Evolutionary conservation across 2,329 filamentous ascomycete species (phyloP).

Genomic region (Berkeleyomyces rouxiae): DNA sequence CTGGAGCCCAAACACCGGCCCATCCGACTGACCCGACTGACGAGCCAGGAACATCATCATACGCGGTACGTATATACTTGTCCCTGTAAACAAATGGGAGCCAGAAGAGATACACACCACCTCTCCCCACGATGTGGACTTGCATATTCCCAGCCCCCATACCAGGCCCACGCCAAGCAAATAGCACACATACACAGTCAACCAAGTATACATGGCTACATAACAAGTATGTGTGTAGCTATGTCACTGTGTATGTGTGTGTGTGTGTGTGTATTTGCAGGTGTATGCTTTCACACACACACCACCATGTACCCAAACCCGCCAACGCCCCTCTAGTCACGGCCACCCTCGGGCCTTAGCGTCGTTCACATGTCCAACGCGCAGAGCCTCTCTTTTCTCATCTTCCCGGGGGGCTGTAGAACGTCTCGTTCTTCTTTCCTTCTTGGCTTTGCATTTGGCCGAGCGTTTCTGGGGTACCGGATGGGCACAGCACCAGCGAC

Average conservation of each 20-base stretch:
- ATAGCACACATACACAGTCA: no score
- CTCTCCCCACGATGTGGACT: no score
- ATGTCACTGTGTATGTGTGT: no score
- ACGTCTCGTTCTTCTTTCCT: background rate
- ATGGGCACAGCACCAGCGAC: no score
- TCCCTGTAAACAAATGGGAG: no score
- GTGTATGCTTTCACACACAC: background rate
- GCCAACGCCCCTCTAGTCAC: background rate
- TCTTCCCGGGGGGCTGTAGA: background rate
- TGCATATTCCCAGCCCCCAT: no score
- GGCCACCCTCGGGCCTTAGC: background rate
- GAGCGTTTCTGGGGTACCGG: background rate
- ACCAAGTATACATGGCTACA: background rate
- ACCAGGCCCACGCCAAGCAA: no score
- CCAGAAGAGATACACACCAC: no score
- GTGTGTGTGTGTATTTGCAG: no score
- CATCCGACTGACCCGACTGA: background rate
- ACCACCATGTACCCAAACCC: background rate
- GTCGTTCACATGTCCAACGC: background rate
- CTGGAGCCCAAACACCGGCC: background rate
- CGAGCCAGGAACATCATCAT: no score
- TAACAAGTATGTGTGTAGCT: background rate
- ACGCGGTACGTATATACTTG: no score
- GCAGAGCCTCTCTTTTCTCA: background rate
- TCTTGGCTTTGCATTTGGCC: background rate